phyloP scores from a whole-genome alignment of 768 basidiomycete genomes.

The Rickenella mellea region DNA sequence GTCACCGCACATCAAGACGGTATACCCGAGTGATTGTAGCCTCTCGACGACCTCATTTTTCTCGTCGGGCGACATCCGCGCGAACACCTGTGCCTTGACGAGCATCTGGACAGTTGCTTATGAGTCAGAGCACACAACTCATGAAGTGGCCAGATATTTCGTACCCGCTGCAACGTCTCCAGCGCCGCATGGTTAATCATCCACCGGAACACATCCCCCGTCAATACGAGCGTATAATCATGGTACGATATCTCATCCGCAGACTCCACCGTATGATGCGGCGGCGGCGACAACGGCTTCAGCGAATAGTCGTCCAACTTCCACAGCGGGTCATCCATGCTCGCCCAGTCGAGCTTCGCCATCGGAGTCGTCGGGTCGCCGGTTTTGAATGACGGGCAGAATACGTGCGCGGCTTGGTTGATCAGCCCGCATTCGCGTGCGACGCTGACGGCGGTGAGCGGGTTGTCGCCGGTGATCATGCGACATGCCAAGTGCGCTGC shows the following conservation, averaged over 20 bases:
- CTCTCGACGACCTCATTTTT: conserved; percentile 98
- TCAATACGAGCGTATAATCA: conserved; percentile 87
- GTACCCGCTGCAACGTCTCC: conserved; percentile 90
- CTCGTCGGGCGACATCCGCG: conserved; percentile 98
- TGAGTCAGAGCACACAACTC: not conserved
- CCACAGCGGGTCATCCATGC: conserved; percentile 80
- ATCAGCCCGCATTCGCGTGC: conserved; percentile 89
- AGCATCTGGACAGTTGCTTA: conserved; percentile 62
- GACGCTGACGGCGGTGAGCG: conserved; percentile 93
- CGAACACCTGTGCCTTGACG: conserved; percentile 92
- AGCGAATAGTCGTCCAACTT: conserved; percentile 85
- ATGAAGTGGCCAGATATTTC: conserved; percentile 18
- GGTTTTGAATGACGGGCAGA: conserved; percentile 67
- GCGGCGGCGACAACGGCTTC: conserved; percentile 64
- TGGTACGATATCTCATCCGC: conserved; percentile 61
- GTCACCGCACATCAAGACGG: conserved; percentile 96
- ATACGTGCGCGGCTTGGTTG: conserved; percentile 82
- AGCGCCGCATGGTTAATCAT: conserved; percentile 91
- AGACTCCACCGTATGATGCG: conserved; percentile 59
- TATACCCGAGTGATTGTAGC: conserved; percentile 87
- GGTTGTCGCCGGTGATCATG: conserved; percentile 99
- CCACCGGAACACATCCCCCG: conserved; percentile 96
- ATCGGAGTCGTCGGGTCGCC: conserved; percentile 42
- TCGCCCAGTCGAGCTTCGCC: conserved; percentile 80
- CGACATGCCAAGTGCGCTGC: conserved; percentile 86